phyloP scores from a whole-genome alignment of 2,329 filamentous ascomycete species.

The Colletotrichum incanum region DNA sequence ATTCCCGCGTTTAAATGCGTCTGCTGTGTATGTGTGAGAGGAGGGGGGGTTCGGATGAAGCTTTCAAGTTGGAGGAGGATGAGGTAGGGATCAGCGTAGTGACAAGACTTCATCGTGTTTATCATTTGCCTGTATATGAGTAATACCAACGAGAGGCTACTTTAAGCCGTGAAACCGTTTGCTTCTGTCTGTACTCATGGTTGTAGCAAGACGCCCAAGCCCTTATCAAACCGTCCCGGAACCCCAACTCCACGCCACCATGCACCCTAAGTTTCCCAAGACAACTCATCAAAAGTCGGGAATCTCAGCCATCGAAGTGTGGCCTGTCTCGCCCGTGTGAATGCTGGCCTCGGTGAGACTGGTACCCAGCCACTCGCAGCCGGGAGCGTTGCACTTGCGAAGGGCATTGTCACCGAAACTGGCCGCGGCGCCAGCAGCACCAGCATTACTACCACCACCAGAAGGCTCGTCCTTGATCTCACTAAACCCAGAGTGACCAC shows the following conservation, averaged over 20 bases:
- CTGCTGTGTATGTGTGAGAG: neutral
- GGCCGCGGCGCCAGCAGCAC: neutral
- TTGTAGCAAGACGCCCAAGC: neutral
- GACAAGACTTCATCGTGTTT: neutral
- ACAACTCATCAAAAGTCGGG: conserved; percentile 50
- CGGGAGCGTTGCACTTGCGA: conserved; percentile 77
- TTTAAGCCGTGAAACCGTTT: neutral
- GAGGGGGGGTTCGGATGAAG: no score
- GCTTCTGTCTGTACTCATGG: neutral
- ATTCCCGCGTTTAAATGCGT: neutral
- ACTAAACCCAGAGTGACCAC: conserved; percentile 73
- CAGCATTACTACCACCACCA: conserved; percentile 4
- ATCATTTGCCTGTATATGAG: neutral
- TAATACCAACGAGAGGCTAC: neutral
- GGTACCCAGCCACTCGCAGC: conserved; percentile 77
- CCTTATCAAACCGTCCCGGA: neutral
- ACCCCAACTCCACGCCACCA: neutral
- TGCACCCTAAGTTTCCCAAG: neutral
- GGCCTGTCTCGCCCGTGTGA: conserved; percentile 74
- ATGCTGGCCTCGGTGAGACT: conserved; percentile 72
- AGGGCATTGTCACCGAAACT: conserved; percentile 68
- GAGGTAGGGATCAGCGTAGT: neutral
- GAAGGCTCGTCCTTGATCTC: conserved; percentile 78
- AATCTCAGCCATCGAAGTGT: conserved; percentile 61
- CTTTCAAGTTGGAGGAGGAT: neutral